Base-by-base conservation (phyloP, 2,329 filamentous ascomycete species). In the Pezicula neosporulosa region DNA sequence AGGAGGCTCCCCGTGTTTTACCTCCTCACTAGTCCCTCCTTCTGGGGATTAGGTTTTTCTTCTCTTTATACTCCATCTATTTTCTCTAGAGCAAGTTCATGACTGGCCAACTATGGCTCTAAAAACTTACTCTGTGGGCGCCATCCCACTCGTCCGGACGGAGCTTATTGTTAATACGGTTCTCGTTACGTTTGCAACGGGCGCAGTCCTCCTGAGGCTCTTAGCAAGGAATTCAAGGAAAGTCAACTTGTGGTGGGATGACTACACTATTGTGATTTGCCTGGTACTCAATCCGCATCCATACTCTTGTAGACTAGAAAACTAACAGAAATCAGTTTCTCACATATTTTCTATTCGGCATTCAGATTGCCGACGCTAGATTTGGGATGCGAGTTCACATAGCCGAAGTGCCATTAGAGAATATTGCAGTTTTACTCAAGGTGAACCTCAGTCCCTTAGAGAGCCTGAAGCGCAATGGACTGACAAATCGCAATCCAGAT, bases 241-340 rank as follows among this genome's bases (percentile, higher is more conserved):
- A 13, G 33, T 49, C 21, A 18, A 57, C n/a, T 54, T 70, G n/a
- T 64, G 67, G 41, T 64, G 59, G 59, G 71, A 73, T 58, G 71
- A 72, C 55, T 67, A 63, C 51, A 59, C 72, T n/a, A 69, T 71
- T 43, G 42, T 69, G 1, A 21, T 66, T 30, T 61, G 68, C 12
- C 42, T 70, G 54, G 55, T 59, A 60, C 36, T 38, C 19, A 24
- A 6, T 42, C 10, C 18, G 28, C 15, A 24, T 33, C 24, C 28
- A 48, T 12, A 27, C 15, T 10, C 13, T 37, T 24, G 28, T 21
- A 48, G 38, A 36, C 12, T 39, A 35, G 12, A 27, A 48, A 12
- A 41, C 39, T 48, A 41, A 36, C 10, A 39, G 19, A 24, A 21
- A 41, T 36, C 13, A 36, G 38, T 43, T 44, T 12, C 24, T 35